phyloP scores from a whole-genome alignment of 805 yeast species.

The Wickerhamomyces canadensis region DNA sequence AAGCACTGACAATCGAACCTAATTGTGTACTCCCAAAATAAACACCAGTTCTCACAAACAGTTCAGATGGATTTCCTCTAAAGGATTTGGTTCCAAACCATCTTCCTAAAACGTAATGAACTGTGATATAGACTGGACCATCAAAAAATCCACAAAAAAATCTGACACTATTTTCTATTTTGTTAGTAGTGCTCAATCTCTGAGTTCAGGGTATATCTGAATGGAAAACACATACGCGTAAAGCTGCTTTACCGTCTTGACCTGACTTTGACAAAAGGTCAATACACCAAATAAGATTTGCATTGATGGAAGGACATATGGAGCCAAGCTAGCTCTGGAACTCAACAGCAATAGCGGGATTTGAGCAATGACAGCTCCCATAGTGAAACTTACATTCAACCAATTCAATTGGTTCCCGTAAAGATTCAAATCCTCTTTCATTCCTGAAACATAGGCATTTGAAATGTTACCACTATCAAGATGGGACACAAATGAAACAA shows the following conservation, averaged over 20 bases:
- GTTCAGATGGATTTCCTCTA: background rate
- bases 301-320: background rate
- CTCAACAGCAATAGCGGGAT: conserved; percentile 4
- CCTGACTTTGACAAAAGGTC: conserved; percentile 45
- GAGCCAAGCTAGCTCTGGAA: background rate
- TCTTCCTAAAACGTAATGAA: conserved; percentile 12
- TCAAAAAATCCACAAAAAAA: conserved; percentile 63
- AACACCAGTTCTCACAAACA: conserved; percentile 2
- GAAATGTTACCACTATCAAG: conserved; percentile 53
- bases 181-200: too few species aligned
- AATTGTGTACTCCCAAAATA: background rate
- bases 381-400: conserved; percentile 3
- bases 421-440: conserved; percentile 51
- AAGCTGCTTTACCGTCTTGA: conserved; percentile 39
- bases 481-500: conserved; percentile 36
- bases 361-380: conserved; percentile 2
- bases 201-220: too few species aligned
- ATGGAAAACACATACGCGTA: too few species aligned
- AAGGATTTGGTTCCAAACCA: conserved; percentile 1
- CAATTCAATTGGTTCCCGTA: conserved; percentile 49
- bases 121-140: conserved; percentile 50
- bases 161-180: too few species aligned
- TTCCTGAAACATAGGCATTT: conserved; percentile 63
- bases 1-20: conserved; percentile 20
- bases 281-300: conserved; percentile 34